These are phyloP conservation scores for Phytophthora podocarpi DNA, from an alignment of 352 stramenopile genomes.

Conservation along the genomic window DNA sequence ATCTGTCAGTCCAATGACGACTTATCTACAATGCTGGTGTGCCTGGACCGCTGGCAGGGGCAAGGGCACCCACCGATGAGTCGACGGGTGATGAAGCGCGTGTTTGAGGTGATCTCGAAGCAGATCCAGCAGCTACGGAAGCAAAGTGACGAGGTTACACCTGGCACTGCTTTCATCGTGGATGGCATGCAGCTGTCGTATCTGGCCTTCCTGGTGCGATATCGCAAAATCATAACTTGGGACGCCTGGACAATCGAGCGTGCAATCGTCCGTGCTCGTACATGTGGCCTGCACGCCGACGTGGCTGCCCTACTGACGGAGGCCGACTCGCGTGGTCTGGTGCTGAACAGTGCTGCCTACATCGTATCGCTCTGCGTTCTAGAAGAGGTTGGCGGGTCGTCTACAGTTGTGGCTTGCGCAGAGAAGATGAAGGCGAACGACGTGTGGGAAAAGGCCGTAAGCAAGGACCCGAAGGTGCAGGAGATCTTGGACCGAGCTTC, in stretches of 20 bases:
- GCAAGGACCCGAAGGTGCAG: constrained; percentile 42
- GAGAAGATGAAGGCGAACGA: constrained; percentile 36
- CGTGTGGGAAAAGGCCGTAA: constrained; percentile 38
- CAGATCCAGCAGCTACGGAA: constrained; percentile 51
- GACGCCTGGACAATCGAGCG: constrained; percentile 57
- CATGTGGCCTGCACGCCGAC: constrained; percentile 43
- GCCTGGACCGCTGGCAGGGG: constrained; percentile 65
- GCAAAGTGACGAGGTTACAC: constrained; percentile 6
- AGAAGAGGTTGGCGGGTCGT: constrained; percentile 29
- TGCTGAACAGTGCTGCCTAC: constrained; percentile 53
- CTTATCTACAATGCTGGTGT: constrained; percentile 59
- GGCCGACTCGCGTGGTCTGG: constrained; percentile 36
- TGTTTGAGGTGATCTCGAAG: constrained; percentile 66
- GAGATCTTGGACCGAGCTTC: constrained; percentile 33
- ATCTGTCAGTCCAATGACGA: constrained; percentile 72
- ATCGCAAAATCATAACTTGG: constrained; percentile 49
- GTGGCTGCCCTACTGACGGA: constrained; percentile 53
- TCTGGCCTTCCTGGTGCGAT: constrained; percentile 57
- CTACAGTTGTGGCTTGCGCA: constrained; percentile 37
- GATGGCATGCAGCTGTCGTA: constrained; percentile 61
- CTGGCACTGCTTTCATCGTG: constrained; percentile 38
- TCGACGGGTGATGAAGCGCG: constrained; percentile 48
- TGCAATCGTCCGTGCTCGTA: constrained; percentile 61
- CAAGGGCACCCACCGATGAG: constrained; percentile 48
- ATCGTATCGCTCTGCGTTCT: constrained; percentile 53